These are phyloP conservation scores for Trichoderma gamsii DNA, from an alignment of 495 filamentous ascomycete species.

Conservation along the genomic window DNA sequence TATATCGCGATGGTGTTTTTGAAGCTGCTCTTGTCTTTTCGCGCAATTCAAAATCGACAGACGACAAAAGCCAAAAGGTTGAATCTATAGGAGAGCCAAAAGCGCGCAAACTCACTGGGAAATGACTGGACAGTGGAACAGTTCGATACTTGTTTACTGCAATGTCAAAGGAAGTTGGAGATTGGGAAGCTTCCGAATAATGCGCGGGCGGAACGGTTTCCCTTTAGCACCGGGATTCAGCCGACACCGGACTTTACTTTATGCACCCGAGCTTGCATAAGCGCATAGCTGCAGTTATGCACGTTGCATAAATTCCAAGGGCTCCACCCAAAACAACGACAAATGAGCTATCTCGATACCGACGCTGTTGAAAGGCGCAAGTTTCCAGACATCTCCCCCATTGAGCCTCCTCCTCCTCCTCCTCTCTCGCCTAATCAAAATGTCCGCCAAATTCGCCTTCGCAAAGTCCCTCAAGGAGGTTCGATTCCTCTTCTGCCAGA, in stretches of 20 bases:
- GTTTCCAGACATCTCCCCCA: background rate
- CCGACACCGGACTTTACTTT: constrained; percentile 15
- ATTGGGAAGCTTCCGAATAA: background rate
- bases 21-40: no score
- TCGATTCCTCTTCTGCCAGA: constrained; percentile 95
- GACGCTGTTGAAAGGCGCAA: background rate
- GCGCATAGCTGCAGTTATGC: background rate
- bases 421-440: constrained; percentile 33
- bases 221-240: constrained; percentile 6
- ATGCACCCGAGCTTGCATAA: constrained; percentile 1
- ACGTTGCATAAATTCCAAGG: background rate
- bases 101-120: no score
- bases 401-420: constrained; percentile 12
- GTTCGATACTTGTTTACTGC: no score
- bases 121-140: no score
- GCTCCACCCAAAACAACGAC: background rate
- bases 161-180: background rate
- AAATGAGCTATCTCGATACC: background rate
- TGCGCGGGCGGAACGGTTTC: constrained; percentile 16
- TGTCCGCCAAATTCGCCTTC: constrained; percentile 93
- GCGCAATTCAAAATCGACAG: no score
- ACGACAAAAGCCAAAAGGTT: no score
- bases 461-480: constrained; percentile 84
- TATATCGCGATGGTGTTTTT: no score
- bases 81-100: no score